Evolutionary conservation across 2,329 filamentous ascomycete species (phyloP).

Genomic region (Colletotrichum caudatum): DNA sequence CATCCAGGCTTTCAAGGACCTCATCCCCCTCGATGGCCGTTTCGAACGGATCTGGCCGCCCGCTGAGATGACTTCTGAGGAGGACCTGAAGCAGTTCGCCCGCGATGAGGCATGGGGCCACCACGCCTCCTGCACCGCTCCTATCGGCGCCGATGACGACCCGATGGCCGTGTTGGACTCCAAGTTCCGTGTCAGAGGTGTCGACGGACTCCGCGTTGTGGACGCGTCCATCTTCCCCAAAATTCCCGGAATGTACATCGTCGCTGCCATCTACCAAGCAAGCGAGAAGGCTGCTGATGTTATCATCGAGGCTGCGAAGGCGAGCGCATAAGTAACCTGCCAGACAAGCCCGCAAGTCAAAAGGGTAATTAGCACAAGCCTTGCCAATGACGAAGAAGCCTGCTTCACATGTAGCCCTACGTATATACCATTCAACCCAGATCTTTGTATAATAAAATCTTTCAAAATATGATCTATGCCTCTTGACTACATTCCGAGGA

Average conservation of each 20-base stretch:
- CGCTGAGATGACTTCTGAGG: constrained; percentile 54
- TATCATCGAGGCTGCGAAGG: constrained; percentile 15
- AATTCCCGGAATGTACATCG: constrained; percentile 15
- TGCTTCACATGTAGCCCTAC: background rate
- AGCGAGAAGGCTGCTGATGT: constrained; percentile 23
- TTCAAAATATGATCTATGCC: background rate
- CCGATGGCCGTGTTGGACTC: constrained; percentile 66
- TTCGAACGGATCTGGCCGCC: constrained; percentile 52
- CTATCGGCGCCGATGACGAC: constrained; percentile 65
- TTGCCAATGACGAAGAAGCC: background rate
- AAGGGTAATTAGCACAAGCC: background rate
- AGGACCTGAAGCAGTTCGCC: constrained; percentile 48
- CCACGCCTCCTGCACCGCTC: constrained; percentile 65
- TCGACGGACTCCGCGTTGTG: constrained; percentile 68
- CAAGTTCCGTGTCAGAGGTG: constrained; percentile 65
- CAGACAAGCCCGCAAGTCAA: background rate
- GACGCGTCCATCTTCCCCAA: constrained; percentile 69
- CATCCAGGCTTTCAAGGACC: constrained; percentile 53
- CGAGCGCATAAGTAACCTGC: background rate
- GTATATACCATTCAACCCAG: background rate
- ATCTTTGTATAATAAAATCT: too few species aligned
- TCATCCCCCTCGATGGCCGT: constrained; percentile 55
- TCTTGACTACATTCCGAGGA: background rate
- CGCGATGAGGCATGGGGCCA: constrained; percentile 60
- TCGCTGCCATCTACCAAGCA: constrained; percentile 21